Base-by-base conservation (phyloP, 2,329 filamentous ascomycete genomes). In the Trichoderma sp. region DNA sequence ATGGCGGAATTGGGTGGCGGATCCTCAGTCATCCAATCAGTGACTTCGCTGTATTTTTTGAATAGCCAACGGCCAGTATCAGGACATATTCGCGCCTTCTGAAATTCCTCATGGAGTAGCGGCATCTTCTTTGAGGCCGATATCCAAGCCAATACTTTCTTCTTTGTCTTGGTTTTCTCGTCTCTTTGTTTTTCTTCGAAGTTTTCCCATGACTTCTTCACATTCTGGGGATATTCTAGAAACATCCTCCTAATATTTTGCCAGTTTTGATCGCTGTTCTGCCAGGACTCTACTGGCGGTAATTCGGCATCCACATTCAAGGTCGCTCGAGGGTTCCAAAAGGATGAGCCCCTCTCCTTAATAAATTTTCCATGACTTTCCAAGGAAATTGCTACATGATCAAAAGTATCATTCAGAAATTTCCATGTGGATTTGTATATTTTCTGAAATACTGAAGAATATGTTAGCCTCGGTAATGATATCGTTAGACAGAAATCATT, bases 31-130 rank as follows among this genome's bases (percentile, higher is more conserved):
- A 68, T 68, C 65, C 65, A 68, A 12, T 68, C 34, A 8, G 9
- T 68, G 34, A 68, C 53, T 32, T 58, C 65, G 20, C 65, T 39
- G 11, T 68, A 68, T 30, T 2, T 68, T 12, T 28, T 68, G 30
- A 68, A 68, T 2, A 68, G 11, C 65, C 65, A 68, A 34, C 65
- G 65, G 3, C 65, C 65, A 17, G 65, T 58, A n/a, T 68, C 65
- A 0, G 50, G 17, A 23, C 65, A 68, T 17, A 23, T 47, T 43
- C 34, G 9, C 5, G 53, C 34, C 12, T 68, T 23, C 57, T 68
- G 65, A 9, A 58, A 58, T 12, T 43, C 32, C 6, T 47, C 47
- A 23, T 68, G 65, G 11, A 68, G 53, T 3, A 32, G 43, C 1
- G 20, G 20, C 5, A 34, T 68, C 26, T 68, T 57, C 26, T 68